These are phyloP conservation scores for Fraxinus greggii DNA, from an alignment of 305 asterid species.

Conservation along the genomic window DNA sequence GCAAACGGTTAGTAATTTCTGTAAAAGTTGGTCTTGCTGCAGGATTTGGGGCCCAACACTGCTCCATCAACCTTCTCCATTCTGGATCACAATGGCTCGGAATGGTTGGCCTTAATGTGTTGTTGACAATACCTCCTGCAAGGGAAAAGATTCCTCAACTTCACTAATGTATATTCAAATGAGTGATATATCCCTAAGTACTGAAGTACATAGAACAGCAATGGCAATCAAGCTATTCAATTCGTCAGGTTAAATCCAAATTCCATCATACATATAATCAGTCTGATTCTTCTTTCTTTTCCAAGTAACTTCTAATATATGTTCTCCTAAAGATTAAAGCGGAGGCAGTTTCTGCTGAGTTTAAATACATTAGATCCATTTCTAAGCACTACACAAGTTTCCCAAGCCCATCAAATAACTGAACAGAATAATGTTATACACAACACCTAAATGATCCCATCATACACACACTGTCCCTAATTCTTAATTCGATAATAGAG, in stretches of 20 bases:
- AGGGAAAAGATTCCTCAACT: neutral
- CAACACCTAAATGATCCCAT: neutral
- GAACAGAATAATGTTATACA: neutral
- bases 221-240: neutral
- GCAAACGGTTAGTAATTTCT: conserved; percentile 60
- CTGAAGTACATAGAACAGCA: neutral
- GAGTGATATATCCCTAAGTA: too few species aligned
- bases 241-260: neutral
- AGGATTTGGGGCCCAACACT: conserved; percentile 81
- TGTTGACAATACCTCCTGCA: conserved; percentile 79
- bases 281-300: neutral
- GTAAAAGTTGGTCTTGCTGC: conserved; percentile 57
- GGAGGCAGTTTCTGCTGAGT: neutral
- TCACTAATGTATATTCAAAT: neutral
- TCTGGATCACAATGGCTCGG: conserved; percentile 67
- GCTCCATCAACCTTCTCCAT: conserved; percentile 69
- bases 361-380: neutral
- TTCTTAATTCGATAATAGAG: neutral
- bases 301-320: neutral
- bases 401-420: neutral
- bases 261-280: neutral
- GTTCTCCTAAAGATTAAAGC: neutral
- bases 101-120: conserved; percentile 69
- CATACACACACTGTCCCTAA: neutral
- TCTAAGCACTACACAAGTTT: neutral